phyloP scores from a whole-genome alignment of 495 filamentous ascomycete genomes.

The Aspergillus wentii region DNA sequence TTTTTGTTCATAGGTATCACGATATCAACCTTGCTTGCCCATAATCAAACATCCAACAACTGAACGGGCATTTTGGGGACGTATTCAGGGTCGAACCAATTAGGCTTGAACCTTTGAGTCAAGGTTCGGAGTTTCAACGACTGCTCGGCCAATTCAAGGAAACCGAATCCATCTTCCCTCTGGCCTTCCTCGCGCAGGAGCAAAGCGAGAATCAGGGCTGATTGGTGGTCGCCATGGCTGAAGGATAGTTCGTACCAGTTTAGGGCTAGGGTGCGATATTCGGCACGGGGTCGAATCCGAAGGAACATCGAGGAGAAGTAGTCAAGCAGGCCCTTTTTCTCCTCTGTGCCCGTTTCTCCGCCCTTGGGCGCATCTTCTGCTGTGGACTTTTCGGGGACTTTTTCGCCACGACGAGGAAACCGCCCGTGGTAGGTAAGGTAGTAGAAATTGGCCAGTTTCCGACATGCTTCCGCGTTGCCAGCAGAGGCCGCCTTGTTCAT shows the following conservation, averaged over 20 bases:
- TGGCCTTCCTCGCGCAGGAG: conserved; percentile 7
- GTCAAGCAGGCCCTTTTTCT: background rate
- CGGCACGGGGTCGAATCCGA: conserved; percentile 4
- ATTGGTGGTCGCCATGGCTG: background rate
- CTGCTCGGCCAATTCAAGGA: background rate
- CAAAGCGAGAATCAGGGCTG: conserved; percentile 7
- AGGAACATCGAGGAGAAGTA: conserved; percentile 3
- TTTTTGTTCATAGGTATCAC: too few relatives aligned
- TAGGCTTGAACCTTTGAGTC: background rate
- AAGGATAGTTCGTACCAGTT: conserved; percentile 29
- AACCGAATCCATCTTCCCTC: background rate
- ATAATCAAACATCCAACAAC: background rate
- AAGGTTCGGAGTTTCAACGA: background rate
- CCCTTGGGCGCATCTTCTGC: background rate
- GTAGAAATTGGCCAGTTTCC: conserved; percentile 36
- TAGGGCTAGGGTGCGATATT: conserved; percentile 23
- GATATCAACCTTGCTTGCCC: too few relatives aligned
- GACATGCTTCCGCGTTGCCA: conserved; percentile 21
- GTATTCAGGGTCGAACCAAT: background rate
- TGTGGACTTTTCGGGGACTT: background rate
- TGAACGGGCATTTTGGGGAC: background rate
- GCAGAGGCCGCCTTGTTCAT: conserved; percentile 29
- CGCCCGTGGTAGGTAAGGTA: conserved; percentile 23
- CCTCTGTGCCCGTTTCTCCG: background rate
- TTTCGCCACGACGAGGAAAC: conserved; percentile 19